Evolutionary conservation across 1,284 basidiomycete species (phyloP).

Genomic region (Golubevia sp.): DNA sequence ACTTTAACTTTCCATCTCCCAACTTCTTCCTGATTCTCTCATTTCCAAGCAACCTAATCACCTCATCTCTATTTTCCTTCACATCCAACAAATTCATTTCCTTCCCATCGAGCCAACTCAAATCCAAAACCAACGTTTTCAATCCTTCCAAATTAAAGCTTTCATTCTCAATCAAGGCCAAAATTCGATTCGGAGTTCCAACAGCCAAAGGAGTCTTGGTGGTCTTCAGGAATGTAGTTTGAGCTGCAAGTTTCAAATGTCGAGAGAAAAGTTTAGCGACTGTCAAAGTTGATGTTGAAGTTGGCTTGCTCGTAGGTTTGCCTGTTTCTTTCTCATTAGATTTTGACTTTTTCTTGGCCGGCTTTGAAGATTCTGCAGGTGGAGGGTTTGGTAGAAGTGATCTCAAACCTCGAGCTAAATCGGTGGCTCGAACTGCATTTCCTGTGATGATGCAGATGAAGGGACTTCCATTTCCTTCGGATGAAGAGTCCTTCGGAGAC

Average conservation of each 20-base stretch:
- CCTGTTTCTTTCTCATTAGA: not conserved
- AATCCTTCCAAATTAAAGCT: constrained; percentile 32
- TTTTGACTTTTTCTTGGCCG: constrained; percentile 11
- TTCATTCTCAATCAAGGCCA: constrained; percentile 26
- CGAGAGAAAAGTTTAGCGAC: constrained; percentile 56
- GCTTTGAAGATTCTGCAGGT: constrained; percentile 9
- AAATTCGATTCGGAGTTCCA: constrained; percentile 47
- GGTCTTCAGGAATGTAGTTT: constrained; percentile 35
- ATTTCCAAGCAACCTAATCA: constrained; percentile 30
- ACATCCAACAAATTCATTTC: constrained; percentile 44
- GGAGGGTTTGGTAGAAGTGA: constrained; percentile 19
- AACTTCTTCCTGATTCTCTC: constrained; percentile 16
- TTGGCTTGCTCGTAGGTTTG: not conserved
- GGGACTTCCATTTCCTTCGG: constrained; percentile 22
- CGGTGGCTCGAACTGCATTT: constrained; percentile 49
- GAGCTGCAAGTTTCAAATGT: constrained; percentile 52
- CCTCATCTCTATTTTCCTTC: constrained; percentile 45
- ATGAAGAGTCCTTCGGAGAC: no score
- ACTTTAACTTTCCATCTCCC: constrained; percentile 4
- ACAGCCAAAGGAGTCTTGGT: constrained; percentile 39
- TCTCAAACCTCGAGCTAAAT: constrained; percentile 33
- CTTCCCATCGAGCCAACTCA: constrained; percentile 48
- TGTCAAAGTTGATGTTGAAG: constrained; percentile 10
- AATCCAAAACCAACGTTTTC: constrained; percentile 35
- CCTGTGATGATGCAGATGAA: constrained; percentile 38